Evolutionary conservation across 176 grass and related monocot genomes (phyloP), one percentile per base, ranked within the genome.

Genomic region (Calamus simplicifolius): DNA sequence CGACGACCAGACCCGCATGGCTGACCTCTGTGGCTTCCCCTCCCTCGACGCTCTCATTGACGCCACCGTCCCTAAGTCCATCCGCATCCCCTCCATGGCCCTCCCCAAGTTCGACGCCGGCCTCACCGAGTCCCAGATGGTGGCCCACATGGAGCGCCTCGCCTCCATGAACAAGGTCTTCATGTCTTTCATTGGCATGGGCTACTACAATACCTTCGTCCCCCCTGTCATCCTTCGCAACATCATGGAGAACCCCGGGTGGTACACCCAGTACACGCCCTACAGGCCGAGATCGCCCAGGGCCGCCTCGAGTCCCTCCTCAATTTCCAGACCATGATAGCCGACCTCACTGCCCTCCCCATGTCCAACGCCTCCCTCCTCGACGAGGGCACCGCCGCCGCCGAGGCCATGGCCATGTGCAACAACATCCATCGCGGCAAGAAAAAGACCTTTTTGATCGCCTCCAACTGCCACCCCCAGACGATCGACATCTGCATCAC

Each of bases 381-480:
- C n/a, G 94, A 98, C 56, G 94, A 98, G 79, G 94, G 86, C 66
- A 98, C 94, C n/a, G 94, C 94, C 18, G 88, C 94, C 3, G 94
- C 94, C 4, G 94, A 98, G 79, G 94, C 94, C 79, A 98, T 98
- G 94, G 88, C 94, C 25, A 98, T 98, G 94, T 98, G 94, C 76
- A 64, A 57, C 70, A 89, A 80, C 73, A 98, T 98, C 75, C 59
- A 85, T 8, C 85, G 63, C 49, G 74, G 81, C 26, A 96, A 87
- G 71, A 98, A 76, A 70, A 98, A 89, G 76, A 98, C 88, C 0
- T 98, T 98, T 57, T 67, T 98, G 55, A 80, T 93, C 69, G 88
- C 88, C 2, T 93, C 88, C 49, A 98, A 83, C 57, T 98, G 94
- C 84, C 88, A 98, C 55, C 85, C 88, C 16, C 94, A 98, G 77